Conservation (phyloP, 192 early-diverging fungal species). For the Coemansia sp. region DNA sequence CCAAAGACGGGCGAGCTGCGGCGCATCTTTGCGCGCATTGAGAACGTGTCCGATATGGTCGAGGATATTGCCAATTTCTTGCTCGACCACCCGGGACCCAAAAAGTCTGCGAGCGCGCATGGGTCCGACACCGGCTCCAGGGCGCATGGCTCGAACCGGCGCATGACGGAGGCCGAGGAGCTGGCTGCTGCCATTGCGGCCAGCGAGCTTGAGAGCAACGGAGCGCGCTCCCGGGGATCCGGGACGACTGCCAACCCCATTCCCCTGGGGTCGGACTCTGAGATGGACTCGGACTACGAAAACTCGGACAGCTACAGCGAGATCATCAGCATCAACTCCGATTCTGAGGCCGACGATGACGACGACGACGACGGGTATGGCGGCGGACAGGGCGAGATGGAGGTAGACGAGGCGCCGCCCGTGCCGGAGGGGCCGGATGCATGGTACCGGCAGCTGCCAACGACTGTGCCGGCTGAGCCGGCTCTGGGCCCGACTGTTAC, state of each 20-base stretch:
- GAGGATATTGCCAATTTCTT: constrained; percentile 68
- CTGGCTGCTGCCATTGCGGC: constrained; percentile 79
- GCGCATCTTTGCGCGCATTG: constrained; percentile 62
- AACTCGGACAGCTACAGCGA: constrained; percentile 45
- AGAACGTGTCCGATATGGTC: constrained; percentile 67
- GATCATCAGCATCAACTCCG: constrained; percentile 31
- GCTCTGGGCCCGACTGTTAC: constrained; percentile 61
- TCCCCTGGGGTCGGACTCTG: constrained; percentile 21
- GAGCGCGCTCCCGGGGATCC: neutral
- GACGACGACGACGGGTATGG: constrained; percentile 36
- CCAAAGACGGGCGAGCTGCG: constrained; percentile 87
- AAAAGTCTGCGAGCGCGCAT: constrained; percentile 7
- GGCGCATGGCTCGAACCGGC: neutral
- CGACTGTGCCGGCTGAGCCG: constrained; percentile 29
- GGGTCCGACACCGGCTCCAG: neutral
- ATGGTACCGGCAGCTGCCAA: constrained; percentile 35
- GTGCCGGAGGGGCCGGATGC: constrained; percentile 18
- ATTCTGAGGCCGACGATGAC: constrained; percentile 11
- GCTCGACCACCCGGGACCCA: constrained; percentile 23
- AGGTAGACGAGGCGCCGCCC: constrained; percentile 26
- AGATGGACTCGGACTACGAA: constrained; percentile 21
- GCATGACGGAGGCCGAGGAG: constrained; percentile 90
- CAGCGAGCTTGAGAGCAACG: constrained; percentile 53
- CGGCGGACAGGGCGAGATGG: constrained; percentile 25
- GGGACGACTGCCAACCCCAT: constrained; percentile 8